Evolutionary conservation across 225 moss, liverwort and hornwort genomes (phyloP), one percentile per base, ranked within the genome.

Genomic region (Sphagnum contortum): DNA sequence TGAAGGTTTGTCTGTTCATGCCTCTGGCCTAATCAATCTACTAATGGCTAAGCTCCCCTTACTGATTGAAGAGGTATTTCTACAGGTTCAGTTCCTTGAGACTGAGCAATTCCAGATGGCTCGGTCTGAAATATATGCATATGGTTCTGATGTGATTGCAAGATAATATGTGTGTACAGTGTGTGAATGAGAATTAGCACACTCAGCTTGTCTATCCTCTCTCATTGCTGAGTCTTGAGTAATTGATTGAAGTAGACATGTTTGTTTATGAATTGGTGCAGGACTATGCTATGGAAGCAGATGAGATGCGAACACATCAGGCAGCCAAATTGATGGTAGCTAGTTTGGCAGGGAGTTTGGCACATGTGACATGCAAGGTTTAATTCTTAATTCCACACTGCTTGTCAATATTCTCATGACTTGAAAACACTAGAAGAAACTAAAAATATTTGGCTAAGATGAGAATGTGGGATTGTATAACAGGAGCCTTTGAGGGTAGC

Each of bases 301-400:
- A 96, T 75, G 86, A 90, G 68, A 85, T 74, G 75, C 84, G 84
- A 65, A 90, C 87, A 48, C 88, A 87, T 59, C 89, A 92, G 68
- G 84, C 95, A 62, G 95, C 92, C n/a, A 90, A 92, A 70, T 74
- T 96, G 73, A 96, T 96, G 95, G 95, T 96, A 48, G 95, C 95
- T 11, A 92, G 95, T 71, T 75, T 96, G 8, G 88, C 95, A 44
- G 92, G 95, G 59, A 92, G 92, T 77, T 82, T 96, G 76, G 95
- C 95, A 8, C 94, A 94, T 74, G 92, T 90, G 45, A 88, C 90
- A 46, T 96, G 95, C 87, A 96, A 96, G 87, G 94, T 82, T 50
- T 47, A 29, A 29, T 29, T 29, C 29, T 29, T 29, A 14, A 45
- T 62, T 62, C 11, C 62, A 48, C 29, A 65, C 10, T 82, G 70